Conservation (phyloP, 495 filamentous ascomycete genomes). For the Aeminium ludgeri region DNA sequence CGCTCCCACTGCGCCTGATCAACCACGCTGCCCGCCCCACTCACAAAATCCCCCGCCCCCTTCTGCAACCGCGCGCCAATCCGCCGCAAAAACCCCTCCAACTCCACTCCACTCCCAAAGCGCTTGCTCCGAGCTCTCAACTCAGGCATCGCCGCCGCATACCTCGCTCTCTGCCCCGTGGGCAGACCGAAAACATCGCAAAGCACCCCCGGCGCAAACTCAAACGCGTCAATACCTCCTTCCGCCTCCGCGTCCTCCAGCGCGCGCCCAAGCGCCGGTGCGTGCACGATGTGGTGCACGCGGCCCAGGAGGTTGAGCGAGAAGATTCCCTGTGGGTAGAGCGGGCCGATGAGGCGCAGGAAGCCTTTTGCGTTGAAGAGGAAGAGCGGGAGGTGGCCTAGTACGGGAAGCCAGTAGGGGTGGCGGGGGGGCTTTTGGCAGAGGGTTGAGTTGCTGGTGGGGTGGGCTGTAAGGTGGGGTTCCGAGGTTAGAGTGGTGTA, state of each 20-base stretch:
- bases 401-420: slow-evolving; percentile 44
- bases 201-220: no score
- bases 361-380: slow-evolving; percentile 30
- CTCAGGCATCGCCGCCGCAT: slow-evolving; percentile 21
- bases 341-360: slow-evolving; percentile 24
- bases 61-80: no score
- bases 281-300: slow-evolving; percentile 34
- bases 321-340: slow-evolving; percentile 32
- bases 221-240: no score
- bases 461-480: no score
- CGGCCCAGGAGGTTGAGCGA: slow-evolving; percentile 34
- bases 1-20: slow-evolving; percentile 49
- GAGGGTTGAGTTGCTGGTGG: no score
- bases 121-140: slow-evolving; percentile 25
- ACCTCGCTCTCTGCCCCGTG: slow-evolving; percentile 19
- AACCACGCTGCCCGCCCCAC: slow-evolving; percentile 38
- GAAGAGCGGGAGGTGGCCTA: slow-evolving; percentile 38
- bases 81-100: no score
- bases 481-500: no score
- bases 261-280: slow-evolving; percentile 32
- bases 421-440: no score
- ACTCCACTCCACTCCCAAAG: no score
- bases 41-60: no score
- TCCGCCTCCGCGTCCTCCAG: no score
- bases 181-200: slow-evolving; percentile 37